Evolutionary conservation across 305 asterid genomes (phyloP), one percentile per base, ranked within the genome.

Genomic region (Fraxinus sp.): DNA sequence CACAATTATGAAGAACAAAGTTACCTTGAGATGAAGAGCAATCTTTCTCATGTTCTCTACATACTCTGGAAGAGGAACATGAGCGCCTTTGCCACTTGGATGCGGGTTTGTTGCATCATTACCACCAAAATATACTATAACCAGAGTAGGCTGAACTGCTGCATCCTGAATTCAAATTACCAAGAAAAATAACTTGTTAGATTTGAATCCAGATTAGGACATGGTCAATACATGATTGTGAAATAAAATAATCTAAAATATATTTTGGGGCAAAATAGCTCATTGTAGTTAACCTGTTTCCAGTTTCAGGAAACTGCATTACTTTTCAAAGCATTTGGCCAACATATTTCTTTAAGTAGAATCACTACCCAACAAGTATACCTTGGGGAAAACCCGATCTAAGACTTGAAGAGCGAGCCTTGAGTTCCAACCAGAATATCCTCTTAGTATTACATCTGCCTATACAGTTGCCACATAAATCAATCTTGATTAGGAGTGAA

Each of bases 391-490:
- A 82, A 95, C 91, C 81, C 86, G 35, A 16, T 95, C 92, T 87
- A 93, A 83, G 80, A 93, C 88, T 82, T 89, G 78, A 46, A 95
- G 92, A 24, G 95, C 98, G 83, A 90, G 89, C 85, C 94, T 88
- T 11, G 98, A 89, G 85, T 95, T 95, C 98, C 98, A 95, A 75
- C 98, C 98, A 43, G 91, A 87, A 89, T 95, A 95, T 84, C 98
- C 98, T 80, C 98, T 89, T 35, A 92, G 87, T 26, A 93, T 14
- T 35, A 95, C 86, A 77, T 95, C 98, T 46, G 98, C 97, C 98
- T 95, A 86, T 81, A 80, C 16, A 71, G 57, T 57, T 43, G 22
- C 13, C 41, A 11, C 32, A 57, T 5, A 46, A 57, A 41, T 8
- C 77, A 82, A 35, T 16, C 57, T 16, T 75, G 59, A 7, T 16